Conservation (phyloP, 352 stramenopile species). For the Sclerospora graminicola region DNA sequence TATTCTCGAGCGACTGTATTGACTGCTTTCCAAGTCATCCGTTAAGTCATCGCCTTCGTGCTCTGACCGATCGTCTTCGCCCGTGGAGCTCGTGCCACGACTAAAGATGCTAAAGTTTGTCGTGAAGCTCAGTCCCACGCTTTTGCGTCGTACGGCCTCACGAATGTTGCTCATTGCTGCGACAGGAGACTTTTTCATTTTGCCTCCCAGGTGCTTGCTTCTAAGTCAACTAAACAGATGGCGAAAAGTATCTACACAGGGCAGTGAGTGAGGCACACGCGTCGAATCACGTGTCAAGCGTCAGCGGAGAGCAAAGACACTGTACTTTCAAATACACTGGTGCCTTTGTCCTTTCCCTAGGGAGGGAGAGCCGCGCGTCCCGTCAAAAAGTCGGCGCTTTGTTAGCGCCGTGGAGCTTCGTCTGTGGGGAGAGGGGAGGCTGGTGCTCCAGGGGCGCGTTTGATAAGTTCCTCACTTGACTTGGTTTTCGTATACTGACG, state of each 20-base stretch:
- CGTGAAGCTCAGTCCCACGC: constrained; percentile 52
- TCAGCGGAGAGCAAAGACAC: not conserved
- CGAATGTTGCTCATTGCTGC: constrained; percentile 43
- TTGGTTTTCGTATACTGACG: constrained; percentile 7
- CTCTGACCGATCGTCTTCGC: constrained; percentile 32
- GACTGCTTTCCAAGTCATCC: constrained; percentile 27
- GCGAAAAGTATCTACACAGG: no score
- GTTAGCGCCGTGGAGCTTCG: constrained; percentile 11
- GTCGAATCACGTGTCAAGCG: not conserved
- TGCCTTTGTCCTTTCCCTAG: not conserved
- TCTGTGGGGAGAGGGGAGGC: constrained; percentile 19
- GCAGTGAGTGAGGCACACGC: not conserved
- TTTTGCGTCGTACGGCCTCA: constrained; percentile 52
- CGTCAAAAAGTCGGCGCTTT: constrained; percentile 5
- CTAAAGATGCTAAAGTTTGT: constrained; percentile 50
- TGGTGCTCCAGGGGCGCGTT: not conserved
- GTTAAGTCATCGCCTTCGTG: constrained; percentile 29
- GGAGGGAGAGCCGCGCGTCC: not conserved
- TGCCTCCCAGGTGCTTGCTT: not conserved
- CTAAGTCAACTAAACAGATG: not conserved
- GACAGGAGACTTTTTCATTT: constrained; percentile 41
- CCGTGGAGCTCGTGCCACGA: constrained; percentile 23
- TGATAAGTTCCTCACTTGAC: constrained; percentile 2
- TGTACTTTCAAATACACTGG: not conserved
- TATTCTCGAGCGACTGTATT: constrained; percentile 27